Percentiles rank a stretch among this genome's conserved stretches.
Evolutionary conservation across 257 asterid species (phyloP).

Genomic region (Eustoma russellianum): DNA sequence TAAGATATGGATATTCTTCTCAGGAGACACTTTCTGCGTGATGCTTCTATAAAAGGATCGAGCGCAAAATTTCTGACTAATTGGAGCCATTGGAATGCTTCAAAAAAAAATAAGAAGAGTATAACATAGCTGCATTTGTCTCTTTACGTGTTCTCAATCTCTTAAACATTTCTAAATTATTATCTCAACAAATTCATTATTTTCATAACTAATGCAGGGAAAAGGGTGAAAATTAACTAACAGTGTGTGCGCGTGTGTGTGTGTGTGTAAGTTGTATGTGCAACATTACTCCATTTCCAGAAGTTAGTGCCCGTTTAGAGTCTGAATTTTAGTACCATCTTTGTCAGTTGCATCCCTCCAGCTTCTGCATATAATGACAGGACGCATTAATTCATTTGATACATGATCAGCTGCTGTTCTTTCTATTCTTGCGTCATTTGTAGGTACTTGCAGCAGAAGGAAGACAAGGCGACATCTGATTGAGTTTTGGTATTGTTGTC

Average conservation of each 20-base stretch:
- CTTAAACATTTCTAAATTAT: no score
- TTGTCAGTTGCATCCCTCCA: neutral
- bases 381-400: neutral
- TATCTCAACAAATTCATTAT: no score
- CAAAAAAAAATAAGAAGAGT: no score
- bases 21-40: neutral
- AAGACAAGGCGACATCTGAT: conserved; percentile 22
- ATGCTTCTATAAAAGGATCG: neutral
- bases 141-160: no score
- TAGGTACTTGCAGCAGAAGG: conserved; percentile 55
- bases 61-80: neutral
- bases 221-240: no score
- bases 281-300: neutral
- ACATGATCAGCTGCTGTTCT: neutral
- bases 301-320: neutral
- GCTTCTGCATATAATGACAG: neutral
- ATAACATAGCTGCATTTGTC: no score
- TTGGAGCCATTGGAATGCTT: neutral
- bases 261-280: no score
- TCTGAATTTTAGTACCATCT: neutral
- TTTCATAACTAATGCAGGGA: no score
- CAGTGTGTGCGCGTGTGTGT: no score
- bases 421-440: neutral
- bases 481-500: conserved; percentile 5
- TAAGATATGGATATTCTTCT: neutral